Base-by-base conservation (phyloP, 2,329 filamentous ascomycete genomes). In the Chaetothyriales sp. region DNA sequence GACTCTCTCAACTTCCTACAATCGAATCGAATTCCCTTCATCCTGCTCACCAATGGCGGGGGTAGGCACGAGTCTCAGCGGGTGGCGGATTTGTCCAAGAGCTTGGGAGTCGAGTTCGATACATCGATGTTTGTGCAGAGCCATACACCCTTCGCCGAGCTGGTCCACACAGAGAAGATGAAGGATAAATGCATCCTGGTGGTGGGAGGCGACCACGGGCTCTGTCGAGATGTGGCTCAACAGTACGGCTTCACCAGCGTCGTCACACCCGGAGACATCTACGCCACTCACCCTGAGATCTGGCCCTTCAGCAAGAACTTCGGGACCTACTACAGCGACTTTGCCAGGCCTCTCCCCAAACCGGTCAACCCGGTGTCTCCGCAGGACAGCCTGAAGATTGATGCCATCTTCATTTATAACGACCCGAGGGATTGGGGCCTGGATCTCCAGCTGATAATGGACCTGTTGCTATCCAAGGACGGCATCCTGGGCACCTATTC, bases 401-500 rank as follows among this genome's bases (percentile, higher is more conserved):
- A 94, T 62, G 88, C 89, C 25, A 79, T 96, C 25, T 84, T 96
- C 61, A 84, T 95, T 5, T 95, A 90, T 75, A 94, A 95, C 65
- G 92, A 96, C 66, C 89, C 92, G 2, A 79, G 92, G 51, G 92
- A 98, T 70, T 98, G 92, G 92, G 88, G 85, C 0, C 75, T 95
- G 8, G 90, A 96, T 65, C 80, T 80, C 2, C 85, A 94, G 63
- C 71, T 96, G 59, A 83, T 96, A 51, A 67, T 84, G 49, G 92
- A 98, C 66, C 70, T 95, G 9, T 71, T 96, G 5, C 74, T 94
- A 43, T 95, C 89, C 0, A 73, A 78, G 18, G 61, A 75, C n/a
- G 92, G 92, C 18, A 78, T 86, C 51, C 64, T 95, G 3, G 92
- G 90, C 22, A 95, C 90, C 0, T 73, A 85, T 43, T 90, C 85